phyloP scores from a whole-genome alignment of 108 stramenopile species.

The Skeletonema menzelii region DNA sequence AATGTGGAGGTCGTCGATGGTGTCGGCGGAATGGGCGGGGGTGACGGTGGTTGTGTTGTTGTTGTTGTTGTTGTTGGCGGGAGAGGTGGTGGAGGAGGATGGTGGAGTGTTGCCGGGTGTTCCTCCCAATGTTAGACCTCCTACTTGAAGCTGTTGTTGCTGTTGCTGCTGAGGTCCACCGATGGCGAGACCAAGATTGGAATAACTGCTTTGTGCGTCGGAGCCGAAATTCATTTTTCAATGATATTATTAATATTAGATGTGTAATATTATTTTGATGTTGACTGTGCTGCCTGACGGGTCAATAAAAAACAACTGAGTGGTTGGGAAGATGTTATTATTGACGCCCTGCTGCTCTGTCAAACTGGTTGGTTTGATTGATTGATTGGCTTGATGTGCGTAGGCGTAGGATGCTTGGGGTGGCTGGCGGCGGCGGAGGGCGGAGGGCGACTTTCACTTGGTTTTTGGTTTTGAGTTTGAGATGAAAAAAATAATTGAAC shows the following conservation, averaged over 20 bases:
- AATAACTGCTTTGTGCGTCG: neutral
- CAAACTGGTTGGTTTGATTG: neutral
- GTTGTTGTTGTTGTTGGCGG: slow-evolving; percentile 1
- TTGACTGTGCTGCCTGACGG: neutral
- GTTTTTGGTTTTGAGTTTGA: too few species aligned
- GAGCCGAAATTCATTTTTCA: neutral
- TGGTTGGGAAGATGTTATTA: too few species aligned
- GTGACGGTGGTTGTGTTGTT: neutral
- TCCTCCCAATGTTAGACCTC: neutral
- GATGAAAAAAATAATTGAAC: too few species aligned
- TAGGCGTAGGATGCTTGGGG: too few species aligned
- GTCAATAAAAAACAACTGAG: neutral
- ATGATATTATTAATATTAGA: too few species aligned
- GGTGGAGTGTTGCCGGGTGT: neutral
- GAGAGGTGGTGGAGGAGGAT: neutral
- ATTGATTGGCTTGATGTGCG: too few species aligned
- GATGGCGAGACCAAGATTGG: neutral
- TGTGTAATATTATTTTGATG: neutral
- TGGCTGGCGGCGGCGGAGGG: too few species aligned
- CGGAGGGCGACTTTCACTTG: too few species aligned
- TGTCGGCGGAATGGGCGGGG: neutral
- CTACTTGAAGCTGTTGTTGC: neutral
- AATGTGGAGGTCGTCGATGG: slow-evolving; percentile 78
- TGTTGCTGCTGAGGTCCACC: slow-evolving; percentile 6
- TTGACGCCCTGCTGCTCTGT: neutral